Conservation (phyloP, 352 stramenopile species). For the Phytophthora gonapodyides region DNA sequence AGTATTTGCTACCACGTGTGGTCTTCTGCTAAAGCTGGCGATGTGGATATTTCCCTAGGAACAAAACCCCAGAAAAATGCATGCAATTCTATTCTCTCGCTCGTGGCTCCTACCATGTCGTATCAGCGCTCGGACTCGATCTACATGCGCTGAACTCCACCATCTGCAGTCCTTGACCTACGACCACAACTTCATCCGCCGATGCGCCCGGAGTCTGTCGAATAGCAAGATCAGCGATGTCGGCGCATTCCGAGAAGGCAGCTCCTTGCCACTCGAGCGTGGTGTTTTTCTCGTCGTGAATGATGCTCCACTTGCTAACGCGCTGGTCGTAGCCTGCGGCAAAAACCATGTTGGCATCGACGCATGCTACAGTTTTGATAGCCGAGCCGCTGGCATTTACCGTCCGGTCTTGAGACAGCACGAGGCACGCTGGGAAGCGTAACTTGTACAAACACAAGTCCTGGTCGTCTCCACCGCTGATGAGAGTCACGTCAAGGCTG, state of each 20-base stretch:
- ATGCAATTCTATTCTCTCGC: constrained; percentile 42
- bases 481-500: constrained; percentile 48
- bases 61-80: constrained; percentile 43
- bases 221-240: constrained; percentile 74
- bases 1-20: constrained; percentile 37
- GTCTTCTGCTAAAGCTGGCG: constrained; percentile 39
- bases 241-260: constrained; percentile 78
- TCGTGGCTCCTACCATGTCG: constrained; percentile 1
- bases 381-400: constrained; percentile 83
- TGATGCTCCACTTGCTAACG: constrained; percentile 69
- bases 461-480: constrained; percentile 87
- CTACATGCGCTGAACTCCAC: constrained; percentile 45
- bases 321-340: constrained; percentile 86
- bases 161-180: constrained; percentile 81
- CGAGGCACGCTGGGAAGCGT: constrained; percentile 35
- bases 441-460: constrained; percentile 58
- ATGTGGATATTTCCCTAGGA: constrained; percentile 42
- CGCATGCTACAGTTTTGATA: constrained; percentile 69
- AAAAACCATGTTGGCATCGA: constrained; percentile 50
- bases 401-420: constrained; percentile 36
- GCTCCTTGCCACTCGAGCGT: constrained; percentile 58
- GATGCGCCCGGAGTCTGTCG: constrained; percentile 7
- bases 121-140: background rate
- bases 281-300: constrained; percentile 3
- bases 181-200: constrained; percentile 54